Conservation (phyloP, 495 filamentous ascomycete genomes). For the Neohortaea acidophila region DNA sequence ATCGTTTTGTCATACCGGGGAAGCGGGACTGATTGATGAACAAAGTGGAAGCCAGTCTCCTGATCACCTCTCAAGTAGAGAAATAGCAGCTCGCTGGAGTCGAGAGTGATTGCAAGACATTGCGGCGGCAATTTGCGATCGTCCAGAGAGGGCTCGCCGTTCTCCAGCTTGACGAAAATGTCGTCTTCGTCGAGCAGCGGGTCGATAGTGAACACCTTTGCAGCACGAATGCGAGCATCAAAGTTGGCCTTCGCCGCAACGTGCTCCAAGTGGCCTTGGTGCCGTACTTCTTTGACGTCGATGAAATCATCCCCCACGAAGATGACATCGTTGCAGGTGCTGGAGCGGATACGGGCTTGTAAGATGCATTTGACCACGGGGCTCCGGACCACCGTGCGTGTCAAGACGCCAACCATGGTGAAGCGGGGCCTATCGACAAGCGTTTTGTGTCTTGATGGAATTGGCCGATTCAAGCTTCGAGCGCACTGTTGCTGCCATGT, state of each 20-base stretch:
- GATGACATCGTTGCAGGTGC: slow-evolving; percentile 68
- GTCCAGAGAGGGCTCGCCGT: background rate
- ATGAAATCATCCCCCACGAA: slow-evolving; percentile 54
- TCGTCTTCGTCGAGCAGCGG: slow-evolving; percentile 15
- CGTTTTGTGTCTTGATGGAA: no score
- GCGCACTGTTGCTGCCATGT: no score
- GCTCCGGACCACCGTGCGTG: slow-evolving; percentile 60
- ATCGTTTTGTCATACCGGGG: slow-evolving; percentile 39
- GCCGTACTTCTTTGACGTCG: slow-evolving; percentile 51
- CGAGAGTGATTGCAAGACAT: slow-evolving; percentile 55
- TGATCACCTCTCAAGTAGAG: slow-evolving; percentile 41
- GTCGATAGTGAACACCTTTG: slow-evolving; percentile 36
- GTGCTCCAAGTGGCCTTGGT: slow-evolving; percentile 51
- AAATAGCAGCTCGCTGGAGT: slow-evolving; percentile 54
- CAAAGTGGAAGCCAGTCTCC: slow-evolving; percentile 39
- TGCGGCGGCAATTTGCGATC: slow-evolving; percentile 47
- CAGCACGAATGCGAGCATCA: slow-evolving; percentile 51
- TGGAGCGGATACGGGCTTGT: slow-evolving; percentile 58
- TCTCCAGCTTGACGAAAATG: slow-evolving; percentile 16
- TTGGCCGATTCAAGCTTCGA: no score
- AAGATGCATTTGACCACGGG: slow-evolving; percentile 64
- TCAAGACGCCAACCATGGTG: slow-evolving; percentile 45
- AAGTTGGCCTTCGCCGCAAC: slow-evolving; percentile 62
- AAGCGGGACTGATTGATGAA: slow-evolving; percentile 41
- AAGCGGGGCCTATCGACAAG: background rate